Conservation (phyloP, 441 rosid genomes). For the Eruca vesicaria region DNA sequence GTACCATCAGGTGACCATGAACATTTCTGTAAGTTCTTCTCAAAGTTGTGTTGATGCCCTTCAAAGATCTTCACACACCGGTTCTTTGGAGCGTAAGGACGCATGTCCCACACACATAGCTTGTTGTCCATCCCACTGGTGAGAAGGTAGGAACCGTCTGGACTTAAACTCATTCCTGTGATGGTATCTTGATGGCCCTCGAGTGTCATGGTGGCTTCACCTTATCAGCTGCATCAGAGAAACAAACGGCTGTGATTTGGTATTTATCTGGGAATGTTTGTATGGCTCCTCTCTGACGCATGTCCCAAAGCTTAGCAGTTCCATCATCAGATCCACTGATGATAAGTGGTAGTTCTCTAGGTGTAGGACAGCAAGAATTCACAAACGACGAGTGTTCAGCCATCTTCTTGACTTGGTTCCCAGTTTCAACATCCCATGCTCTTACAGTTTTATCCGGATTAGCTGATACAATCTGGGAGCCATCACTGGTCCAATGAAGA, state of each 20-base stretch:
- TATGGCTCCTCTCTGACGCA: conserved; percentile 95
- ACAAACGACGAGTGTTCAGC: conserved; percentile 88
- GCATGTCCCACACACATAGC: conserved; percentile 96
- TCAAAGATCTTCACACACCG: conserved; percentile 87
- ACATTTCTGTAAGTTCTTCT: conserved; percentile 83
- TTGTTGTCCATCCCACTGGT: conserved; percentile 93
- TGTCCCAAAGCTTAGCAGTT: conserved; percentile 94
- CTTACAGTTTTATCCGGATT: conserved; percentile 87
- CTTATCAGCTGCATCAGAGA: conserved; percentile 93
- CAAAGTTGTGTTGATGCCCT: conserved; percentile 95
- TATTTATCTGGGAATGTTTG: conserved; percentile 95
- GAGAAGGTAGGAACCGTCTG: conserved; percentile 93
- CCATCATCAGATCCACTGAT: conserved; percentile 95
- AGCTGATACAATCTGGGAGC: conserved; percentile 76
- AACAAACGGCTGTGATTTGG: conserved; percentile 88
- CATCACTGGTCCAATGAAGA: conserved; percentile 92
- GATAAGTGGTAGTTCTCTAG: conserved; percentile 86
- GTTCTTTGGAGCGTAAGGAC: conserved; percentile 91
- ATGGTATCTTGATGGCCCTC: conserved; percentile 94
- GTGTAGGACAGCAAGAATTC: conserved; percentile 84
- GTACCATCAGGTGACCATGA: conserved; percentile 93
- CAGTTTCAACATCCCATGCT: conserved; percentile 94
- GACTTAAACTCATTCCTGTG: conserved; percentile 87
- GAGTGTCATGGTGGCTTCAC: conserved; percentile 85
- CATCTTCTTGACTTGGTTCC: conserved; percentile 93